Evolutionary conservation across 176 grass and related monocot genomes (phyloP), one percentile per base, ranked within the genome.

Genomic region (Poa pratensis): DNA sequence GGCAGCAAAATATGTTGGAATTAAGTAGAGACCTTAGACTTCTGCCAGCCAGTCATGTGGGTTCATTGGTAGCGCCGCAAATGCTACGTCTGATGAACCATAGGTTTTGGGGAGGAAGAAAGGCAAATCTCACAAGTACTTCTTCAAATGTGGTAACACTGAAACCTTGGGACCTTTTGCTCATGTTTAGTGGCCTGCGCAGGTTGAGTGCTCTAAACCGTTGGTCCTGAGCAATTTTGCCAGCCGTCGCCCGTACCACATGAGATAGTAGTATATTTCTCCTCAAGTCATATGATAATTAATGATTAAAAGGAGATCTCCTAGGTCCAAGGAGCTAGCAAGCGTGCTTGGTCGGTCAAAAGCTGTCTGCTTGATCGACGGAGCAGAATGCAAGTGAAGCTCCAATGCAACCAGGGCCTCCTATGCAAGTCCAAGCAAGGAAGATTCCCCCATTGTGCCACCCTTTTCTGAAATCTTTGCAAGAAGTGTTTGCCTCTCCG

Each of bases 281-380:
- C 15, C 27, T 69, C 42, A 45, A 20, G 70, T 50, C 84, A 42
- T n/a, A n/a, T n/a, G n/a, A n/a, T n/a, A n/a, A n/a, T n/a, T n/a
- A n/a, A n/a, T 43, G 42, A 9, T 87, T 17, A 55, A 85, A 88
- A 52, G 27, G 69, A 15, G 30, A 64, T 58, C 76, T 91, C 89
- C 89, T 87, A 9, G 28, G 53, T 72, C 76, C 23, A 26, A 77
- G 89, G 85, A 87, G 51, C 80, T n/a, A 34, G 28, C 76, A 23
- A 87, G 52, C 61, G 76, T 87, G 80, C 75, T 74, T 80, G 60
- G 76, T 51, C 20, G 81, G 81, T 81, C 85, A 84, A 91, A 91
- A 88, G 81, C 59, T 52, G 28, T 40, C 17, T 19, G 45, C 22
- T 17, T 6, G 49, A 53, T 90, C 42, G 32, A 76, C 39, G 79